A percentile compares a stretch with the other conserved stretches of the same genome.
Conservation (phyloP, 257 asterid species). For the Henckelia pumila region DNA sequence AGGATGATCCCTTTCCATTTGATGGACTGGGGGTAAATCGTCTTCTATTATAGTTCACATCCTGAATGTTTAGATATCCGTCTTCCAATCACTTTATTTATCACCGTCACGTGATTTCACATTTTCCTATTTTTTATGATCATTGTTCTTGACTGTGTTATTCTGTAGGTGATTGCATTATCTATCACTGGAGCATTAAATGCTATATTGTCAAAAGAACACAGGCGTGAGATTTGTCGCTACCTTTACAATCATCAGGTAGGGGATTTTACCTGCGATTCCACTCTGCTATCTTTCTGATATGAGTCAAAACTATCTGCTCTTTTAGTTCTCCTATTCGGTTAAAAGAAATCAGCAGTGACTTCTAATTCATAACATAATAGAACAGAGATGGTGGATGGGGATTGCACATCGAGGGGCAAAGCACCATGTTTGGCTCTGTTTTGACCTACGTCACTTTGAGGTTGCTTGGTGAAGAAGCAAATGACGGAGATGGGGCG, state of each 20-base stretch:
- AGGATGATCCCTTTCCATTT: neutral
- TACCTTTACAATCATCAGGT: slow-evolving; percentile 98
- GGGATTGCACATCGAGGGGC: slow-evolving; percentile 99
- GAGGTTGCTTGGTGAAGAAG: slow-evolving; percentile 97
- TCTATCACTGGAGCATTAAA: slow-evolving; percentile 85
- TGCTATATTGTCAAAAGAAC: slow-evolving; percentile 78
- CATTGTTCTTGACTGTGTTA: slow-evolving; percentile 16
- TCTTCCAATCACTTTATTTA: neutral
- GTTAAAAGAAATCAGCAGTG: slow-evolving; percentile 20
- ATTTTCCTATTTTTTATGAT: neutral
- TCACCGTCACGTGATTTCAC: neutral
- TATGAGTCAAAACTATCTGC: slow-evolving; percentile 15
- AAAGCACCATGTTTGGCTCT: slow-evolving; percentile 98
- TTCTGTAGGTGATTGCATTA: slow-evolving; percentile 67
- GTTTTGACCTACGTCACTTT: slow-evolving; percentile 83
- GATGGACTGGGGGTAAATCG: neutral
- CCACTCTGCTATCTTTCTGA: slow-evolving; percentile 8
- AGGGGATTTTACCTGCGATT: slow-evolving; percentile 19
- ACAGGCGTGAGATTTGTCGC: slow-evolving; percentile 86
- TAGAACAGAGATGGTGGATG: slow-evolving; percentile 99
- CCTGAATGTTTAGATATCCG: slow-evolving; percentile 1
- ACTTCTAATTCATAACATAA: slow-evolving; percentile 26
- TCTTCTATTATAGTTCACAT: neutral
- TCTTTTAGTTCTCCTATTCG: slow-evolving; percentile 16
- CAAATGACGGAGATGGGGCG: slow-evolving; percentile 84